Evolutionary conservation across 768 basidiomycete species (phyloP), one percentile per base, ranked within the genome.

Genomic region (Phaffia tasmanica): DNA sequence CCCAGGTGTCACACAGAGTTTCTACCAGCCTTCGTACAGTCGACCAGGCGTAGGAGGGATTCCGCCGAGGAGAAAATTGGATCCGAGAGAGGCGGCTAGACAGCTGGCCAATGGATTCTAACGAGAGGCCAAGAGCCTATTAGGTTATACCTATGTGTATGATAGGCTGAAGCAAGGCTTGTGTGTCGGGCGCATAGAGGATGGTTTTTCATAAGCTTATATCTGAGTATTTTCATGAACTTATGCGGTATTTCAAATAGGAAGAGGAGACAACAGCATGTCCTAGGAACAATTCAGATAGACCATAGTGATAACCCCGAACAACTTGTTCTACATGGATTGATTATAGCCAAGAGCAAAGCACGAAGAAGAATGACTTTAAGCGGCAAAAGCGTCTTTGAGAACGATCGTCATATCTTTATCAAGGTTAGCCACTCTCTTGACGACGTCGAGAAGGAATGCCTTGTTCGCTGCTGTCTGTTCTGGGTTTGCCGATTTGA

Each of bases 41-140:
- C 57, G 57, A 21, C 50, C 51, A 6, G 48, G 46, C 21, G 19
- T 19, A 48, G 63, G 46, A 7, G 30, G 51, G 29, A 58, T 29
- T 15, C 57, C 61, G 27, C 61, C 57, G 58, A 78, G 88, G 70
- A 83, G 85, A 54, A 80, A 86, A 72, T 75, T 94, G 72, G 92
- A 95, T 74, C 85, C 90, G 14, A 80, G 86, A 72, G 85, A 89
- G 73, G 88, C 88, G 18, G 89, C 88, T 23, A 88, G 88, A 74
- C 92, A 91, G 49, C 47, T 67, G 14, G 48, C 51, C 6, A 67
- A 67, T 27, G 66, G 66, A 6, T 67, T 67, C 48, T 67, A 47
- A 60, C 35, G 35, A 42, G 35, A 42, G 4, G 35, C 35, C 11
- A 42, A 42, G 35, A 11, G 35, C 4, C 35, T 42, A 42, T 42